These are phyloP conservation scores for Aaosphaeria pasadenensis DNA, from an alignment of 2,329 filamentous ascomycete species.

Conservation along the genomic window DNA sequence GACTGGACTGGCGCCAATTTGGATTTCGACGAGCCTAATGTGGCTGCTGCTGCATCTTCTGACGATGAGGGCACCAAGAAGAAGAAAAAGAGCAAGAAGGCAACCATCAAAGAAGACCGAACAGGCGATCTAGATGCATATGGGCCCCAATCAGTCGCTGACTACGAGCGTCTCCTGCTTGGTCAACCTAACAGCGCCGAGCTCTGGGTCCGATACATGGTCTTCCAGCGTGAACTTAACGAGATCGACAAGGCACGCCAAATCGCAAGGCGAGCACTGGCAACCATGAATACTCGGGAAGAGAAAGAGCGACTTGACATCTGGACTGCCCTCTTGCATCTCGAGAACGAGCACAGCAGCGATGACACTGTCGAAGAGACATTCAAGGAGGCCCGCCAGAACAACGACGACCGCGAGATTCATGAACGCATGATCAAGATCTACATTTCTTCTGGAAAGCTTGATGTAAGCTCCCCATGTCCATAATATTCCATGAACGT, in stretches of 20 bases:
- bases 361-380: slow-evolving; percentile 79
- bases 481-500: slow-evolving; percentile 6
- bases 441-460: slow-evolving; percentile 87
- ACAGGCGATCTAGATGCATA: slow-evolving; percentile 89
- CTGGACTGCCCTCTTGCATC: slow-evolving; percentile 91
- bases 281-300: slow-evolving; percentile 86
- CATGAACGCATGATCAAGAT: slow-evolving; percentile 89
- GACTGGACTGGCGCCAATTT: slow-evolving; percentile 75
- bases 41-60: slow-evolving; percentile 51
- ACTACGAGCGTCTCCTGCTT: slow-evolving; percentile 90
- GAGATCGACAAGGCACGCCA: slow-evolving; percentile 86
- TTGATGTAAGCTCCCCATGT: slow-evolving; percentile 58
- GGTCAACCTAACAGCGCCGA: slow-evolving; percentile 90
- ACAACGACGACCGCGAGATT: slow-evolving; percentile 88
- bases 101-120: slow-evolving; percentile 78
- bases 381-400: slow-evolving; percentile 89
- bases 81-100: slow-evolving; percentile 72
- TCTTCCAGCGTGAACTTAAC: slow-evolving; percentile 91
- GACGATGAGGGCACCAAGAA: slow-evolving; percentile 50
- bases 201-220: slow-evolving; percentile 97
- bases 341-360: slow-evolving; percentile 86
- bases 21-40: slow-evolving; percentile 52
- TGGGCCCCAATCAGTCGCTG: slow-evolving; percentile 83
- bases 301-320: slow-evolving; percentile 92
- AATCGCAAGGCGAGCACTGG: slow-evolving; percentile 84